These are phyloP conservation scores for Ceriops decandra DNA, from an alignment of 345 rosid genomes.

Conservation along the genomic window DNA sequence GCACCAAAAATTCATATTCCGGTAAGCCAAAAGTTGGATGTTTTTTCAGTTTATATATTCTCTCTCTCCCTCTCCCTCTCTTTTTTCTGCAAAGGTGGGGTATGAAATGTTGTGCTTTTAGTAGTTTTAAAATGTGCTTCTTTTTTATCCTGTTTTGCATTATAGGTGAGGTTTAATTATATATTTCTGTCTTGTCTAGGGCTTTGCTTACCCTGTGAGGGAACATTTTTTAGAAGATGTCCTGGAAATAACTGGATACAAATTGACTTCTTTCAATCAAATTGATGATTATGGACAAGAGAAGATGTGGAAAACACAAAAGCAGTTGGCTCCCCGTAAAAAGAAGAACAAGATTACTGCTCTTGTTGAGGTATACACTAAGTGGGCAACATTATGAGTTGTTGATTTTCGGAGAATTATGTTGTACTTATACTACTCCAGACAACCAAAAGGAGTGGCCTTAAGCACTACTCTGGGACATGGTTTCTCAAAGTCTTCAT, in stretches of 20 bases:
- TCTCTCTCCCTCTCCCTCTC: not conserved
- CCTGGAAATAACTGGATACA: slow-evolving; percentile 83
- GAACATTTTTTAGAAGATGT: slow-evolving; percentile 84
- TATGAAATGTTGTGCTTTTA: no score
- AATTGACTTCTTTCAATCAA: slow-evolving; percentile 85
- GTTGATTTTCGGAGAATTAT: not conserved
- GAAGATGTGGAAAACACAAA: slow-evolving; percentile 91
- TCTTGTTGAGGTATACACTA: slow-evolving; percentile 80
- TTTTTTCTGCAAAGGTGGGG: no score
- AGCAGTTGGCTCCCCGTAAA: slow-evolving; percentile 79
- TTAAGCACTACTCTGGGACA: no score
- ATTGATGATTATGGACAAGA: slow-evolving; percentile 99
- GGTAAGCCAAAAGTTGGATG: slow-evolving; percentile 40
- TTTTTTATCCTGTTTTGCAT: not conserved
- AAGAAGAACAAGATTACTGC: slow-evolving; percentile 87
- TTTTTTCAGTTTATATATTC: not conserved
- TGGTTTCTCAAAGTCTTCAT: no score
- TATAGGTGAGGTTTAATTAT: not conserved
- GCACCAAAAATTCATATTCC: slow-evolving; percentile 94
- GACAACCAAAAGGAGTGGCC: no score
- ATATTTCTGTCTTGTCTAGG: slow-evolving; percentile 41
- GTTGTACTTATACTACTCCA: not conserved
- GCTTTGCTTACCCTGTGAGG: slow-evolving; percentile 85
- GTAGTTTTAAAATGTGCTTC: no score
- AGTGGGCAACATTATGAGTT: slow-evolving; percentile 1